These are phyloP conservation scores for Clitoria ternatea DNA, from an alignment of 306 rosid genomes.

Conservation along the genomic window DNA sequence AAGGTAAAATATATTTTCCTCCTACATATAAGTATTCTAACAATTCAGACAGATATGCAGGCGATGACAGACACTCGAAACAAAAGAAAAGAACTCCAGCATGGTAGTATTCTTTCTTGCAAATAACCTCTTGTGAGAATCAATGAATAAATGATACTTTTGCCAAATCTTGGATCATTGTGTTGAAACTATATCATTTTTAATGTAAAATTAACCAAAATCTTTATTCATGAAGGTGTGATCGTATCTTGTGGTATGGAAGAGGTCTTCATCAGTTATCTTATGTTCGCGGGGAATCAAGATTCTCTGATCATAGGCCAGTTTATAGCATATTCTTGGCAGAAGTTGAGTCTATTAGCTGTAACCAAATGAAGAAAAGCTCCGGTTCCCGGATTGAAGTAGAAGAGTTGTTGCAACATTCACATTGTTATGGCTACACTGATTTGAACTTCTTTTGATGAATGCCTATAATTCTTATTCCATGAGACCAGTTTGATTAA, in stretches of 20 bases:
- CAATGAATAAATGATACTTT: neutral
- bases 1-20: conserved; percentile 86
- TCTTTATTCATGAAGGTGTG: conserved; percentile 60
- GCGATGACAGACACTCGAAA: conserved; percentile 63
- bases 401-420: conserved; percentile 68
- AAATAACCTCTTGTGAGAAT: neutral
- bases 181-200: neutral
- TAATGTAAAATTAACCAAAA: neutral
- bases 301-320: conserved; percentile 90
- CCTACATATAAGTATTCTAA: conserved; percentile 88
- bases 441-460: conserved; percentile 51
- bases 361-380: conserved; percentile 59
- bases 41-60: conserved; percentile 89
- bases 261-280: conserved; percentile 70
- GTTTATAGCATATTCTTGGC: conserved; percentile 69
- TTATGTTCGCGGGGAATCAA: conserved; percentile 84
- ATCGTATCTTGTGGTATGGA: conserved; percentile 81
- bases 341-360: conserved; percentile 63
- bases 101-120: conserved; percentile 46
- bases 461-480: conserved; percentile 9
- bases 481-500: neutral
- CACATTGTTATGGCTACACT: conserved; percentile 44
- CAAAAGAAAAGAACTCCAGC: conserved; percentile 96
- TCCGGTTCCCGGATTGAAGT: conserved; percentile 73
- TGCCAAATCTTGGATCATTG: neutral